Base-by-base conservation (phyloP, 257 asterid genomes). In the Petunia secreta region DNA sequence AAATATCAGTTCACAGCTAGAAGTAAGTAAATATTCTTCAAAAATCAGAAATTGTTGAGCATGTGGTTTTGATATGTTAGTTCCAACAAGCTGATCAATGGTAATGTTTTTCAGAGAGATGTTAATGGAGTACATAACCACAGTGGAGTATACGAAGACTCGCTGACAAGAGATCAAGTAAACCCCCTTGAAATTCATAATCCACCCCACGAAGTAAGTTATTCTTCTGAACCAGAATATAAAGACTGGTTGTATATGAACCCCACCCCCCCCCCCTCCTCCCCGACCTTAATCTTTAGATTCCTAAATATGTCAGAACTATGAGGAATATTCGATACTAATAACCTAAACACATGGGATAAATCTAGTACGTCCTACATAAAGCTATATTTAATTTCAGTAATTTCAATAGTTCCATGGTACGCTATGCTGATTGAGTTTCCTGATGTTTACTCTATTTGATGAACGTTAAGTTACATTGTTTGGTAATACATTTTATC, bases 21-120 rank as follows among this genome's bases (percentile, higher is more conserved):
- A 80, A 63, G 90, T 87, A 76, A 63, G 81, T 63, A 36, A 63
- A 0, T 78, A 38, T 63, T 78, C 6, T 63, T 48, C 7, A 2
- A 50, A 44, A 63, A 39, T 63, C 67, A 78, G 81, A 63, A 78
- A 44, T 50, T 78, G 63, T 46, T 14, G 73, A 78, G 44, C 37
- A 6, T 63, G 25, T 63, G 60, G 41, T 53, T 78, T 25, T 78
- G 63, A 78, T 64, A 78, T 52, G 50, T 16, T 48, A 63, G 36
- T 46, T 39, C 44, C 46, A 37, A 34, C 60, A 48, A 73, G 6
- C 78, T 73, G 50, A 50, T 34, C 50, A 34, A 50, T 50, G 34
- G 63, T 73, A 50, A 73, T 73, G 6, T 11, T 59, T 73, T 50
- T 6, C 78, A 73, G 78, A 58, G 63, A 50, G 62, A 50, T 50